These are phyloP conservation scores for Zangia roseola DNA, from an alignment of 768 basidiomycete species.

Conservation along the genomic window DNA sequence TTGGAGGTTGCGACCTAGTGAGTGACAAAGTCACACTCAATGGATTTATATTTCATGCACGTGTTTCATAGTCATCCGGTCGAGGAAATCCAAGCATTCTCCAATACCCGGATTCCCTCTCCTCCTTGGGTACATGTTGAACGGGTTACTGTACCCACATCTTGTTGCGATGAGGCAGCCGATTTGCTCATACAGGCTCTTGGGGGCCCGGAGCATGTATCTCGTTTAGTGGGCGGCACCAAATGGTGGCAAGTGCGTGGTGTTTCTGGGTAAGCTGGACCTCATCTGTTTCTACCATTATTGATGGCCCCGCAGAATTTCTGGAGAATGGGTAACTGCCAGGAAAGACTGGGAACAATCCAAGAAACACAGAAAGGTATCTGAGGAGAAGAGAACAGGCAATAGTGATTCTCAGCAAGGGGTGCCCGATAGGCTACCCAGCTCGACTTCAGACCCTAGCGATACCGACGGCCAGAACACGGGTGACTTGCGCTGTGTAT, in stretches of 20 bases:
- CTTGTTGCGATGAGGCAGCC: constrained; percentile 75
- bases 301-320: constrained; percentile 48
- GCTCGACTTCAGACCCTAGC: constrained; percentile 30
- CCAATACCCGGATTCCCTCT: constrained; percentile 78
- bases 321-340: constrained; percentile 85
- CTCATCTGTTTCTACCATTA: constrained; percentile 12
- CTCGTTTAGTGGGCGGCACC: constrained; percentile 76
- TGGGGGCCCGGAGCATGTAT: constrained; percentile 76
- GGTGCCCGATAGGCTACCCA: constrained; percentile 12
- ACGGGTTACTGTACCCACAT: constrained; percentile 68
- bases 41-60: background rate
- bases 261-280: constrained; percentile 59
- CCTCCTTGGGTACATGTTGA: constrained; percentile 83
- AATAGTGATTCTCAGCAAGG: constrained; percentile 9
- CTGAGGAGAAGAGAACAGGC: constrained; percentile 33
- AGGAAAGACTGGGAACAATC: constrained; percentile 80
- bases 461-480: constrained; percentile 62
- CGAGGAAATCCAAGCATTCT: constrained; percentile 77
- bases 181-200: constrained; percentile 69
- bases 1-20: constrained; percentile 69
- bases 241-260: constrained; percentile 99
- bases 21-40: constrained; percentile 23
- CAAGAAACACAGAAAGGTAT: constrained; percentile 54
- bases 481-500: constrained; percentile 82
- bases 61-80: constrained; percentile 70